These are phyloP conservation scores for Tylopilus intermedius DNA, from an alignment of 768 basidiomycete genomes.

Conservation along the genomic window DNA sequence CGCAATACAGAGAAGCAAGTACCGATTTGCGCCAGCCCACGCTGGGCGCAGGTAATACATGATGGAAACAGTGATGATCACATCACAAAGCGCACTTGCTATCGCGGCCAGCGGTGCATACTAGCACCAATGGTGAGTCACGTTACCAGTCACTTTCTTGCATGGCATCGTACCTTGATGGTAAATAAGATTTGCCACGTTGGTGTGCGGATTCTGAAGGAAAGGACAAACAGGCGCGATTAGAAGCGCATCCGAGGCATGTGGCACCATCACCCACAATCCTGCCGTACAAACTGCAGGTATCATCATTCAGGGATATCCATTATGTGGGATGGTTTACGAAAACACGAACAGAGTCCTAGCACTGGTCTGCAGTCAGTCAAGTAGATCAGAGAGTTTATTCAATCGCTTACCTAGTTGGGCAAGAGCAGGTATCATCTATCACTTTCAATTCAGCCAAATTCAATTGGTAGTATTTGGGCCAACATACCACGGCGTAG, in stretches of 20 bases:
- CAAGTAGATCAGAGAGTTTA: background rate
- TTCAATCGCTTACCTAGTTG: constrained; percentile 12
- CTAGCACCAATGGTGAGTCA: constrained; percentile 1
- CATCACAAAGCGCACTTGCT: constrained; percentile 20
- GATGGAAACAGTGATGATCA: constrained; percentile 16
- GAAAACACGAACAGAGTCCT: constrained; percentile 13
- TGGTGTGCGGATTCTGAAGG: constrained; percentile 9
- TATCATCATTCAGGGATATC: background rate
- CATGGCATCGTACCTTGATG: constrained; percentile 1
- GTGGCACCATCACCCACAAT: constrained; percentile 4
- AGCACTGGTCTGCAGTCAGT: constrained; percentile 4
- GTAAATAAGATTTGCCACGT: constrained; percentile 2
- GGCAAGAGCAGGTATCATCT: constrained; percentile 6
- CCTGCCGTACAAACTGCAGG: constrained; percentile 1
- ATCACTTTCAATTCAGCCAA: background rate
- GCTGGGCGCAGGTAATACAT: background rate
- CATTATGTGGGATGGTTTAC: background rate
- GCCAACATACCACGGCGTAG: constrained; percentile 12
- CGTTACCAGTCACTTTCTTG: background rate
- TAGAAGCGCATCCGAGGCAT: background rate
- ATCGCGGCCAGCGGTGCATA: constrained; percentile 5
- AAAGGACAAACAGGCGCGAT: background rate
- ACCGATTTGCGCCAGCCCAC: constrained; percentile 1
- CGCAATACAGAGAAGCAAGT: background rate
- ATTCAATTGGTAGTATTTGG: too few species aligned